These are phyloP conservation scores for Erodium maritimum DNA, from an alignment of 345 rosid genomes.

Conservation along the genomic window DNA sequence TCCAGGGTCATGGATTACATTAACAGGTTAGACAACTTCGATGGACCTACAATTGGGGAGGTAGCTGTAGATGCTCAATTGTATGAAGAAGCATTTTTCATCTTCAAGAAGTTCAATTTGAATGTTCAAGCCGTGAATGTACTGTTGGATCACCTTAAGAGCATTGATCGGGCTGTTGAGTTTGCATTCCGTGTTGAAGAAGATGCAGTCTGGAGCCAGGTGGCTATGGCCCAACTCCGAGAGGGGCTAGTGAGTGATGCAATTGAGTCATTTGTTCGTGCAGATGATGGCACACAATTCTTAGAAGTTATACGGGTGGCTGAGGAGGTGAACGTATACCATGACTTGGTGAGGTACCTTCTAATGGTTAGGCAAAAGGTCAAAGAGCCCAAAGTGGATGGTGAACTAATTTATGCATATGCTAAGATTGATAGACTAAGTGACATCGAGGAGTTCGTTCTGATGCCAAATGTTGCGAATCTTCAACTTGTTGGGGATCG, in stretches of 20 bases:
- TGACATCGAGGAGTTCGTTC: constrained; percentile 90
- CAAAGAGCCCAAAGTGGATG: constrained; percentile 87
- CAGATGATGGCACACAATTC: constrained; percentile 35
- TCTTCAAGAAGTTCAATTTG: constrained; percentile 38
- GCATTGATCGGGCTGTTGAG: constrained; percentile 60
- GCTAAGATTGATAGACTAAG: constrained; percentile 83
- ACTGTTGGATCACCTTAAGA: constrained; percentile 24
- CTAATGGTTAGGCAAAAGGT: constrained; percentile 96
- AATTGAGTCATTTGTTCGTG: constrained; percentile 90
- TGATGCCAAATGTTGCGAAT: constrained; percentile 97
- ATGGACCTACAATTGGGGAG: constrained; percentile 98
- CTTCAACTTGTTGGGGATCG: constrained; percentile 94
- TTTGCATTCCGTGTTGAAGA: constrained; percentile 97
- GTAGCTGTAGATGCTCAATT: constrained; percentile 90
- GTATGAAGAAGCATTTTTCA: constrained; percentile 56
- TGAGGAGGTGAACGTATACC: constrained; percentile 55
- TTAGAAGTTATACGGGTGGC: constrained; percentile 30
- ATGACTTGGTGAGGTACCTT: constrained; percentile 89
- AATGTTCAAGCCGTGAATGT: constrained; percentile 38
- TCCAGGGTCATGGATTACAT: constrained; percentile 96
- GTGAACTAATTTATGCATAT: constrained; percentile 91
- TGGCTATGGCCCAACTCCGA: constrained; percentile 83
- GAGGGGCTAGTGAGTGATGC: constrained; percentile 97
- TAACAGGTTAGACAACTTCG: constrained; percentile 89
- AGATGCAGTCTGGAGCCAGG: constrained; percentile 96